Percentiles rank a stretch among this genome's conserved stretches.
Conservation (phyloP, 371 early-diverging fungal genomes). For the Apophysomyces elegans region DNA sequence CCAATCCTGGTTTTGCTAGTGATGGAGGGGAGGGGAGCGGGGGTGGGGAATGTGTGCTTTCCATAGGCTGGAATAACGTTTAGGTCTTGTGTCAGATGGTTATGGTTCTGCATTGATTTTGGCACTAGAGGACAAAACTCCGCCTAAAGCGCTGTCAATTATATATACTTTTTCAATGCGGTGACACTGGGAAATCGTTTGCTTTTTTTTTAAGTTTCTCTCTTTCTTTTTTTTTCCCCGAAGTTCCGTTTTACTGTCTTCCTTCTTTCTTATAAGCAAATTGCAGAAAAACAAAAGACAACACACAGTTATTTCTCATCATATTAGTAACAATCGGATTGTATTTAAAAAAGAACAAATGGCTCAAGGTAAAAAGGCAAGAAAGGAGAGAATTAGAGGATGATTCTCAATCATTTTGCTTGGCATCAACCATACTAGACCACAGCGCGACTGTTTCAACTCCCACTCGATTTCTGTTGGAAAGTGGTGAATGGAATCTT, state of each 20-base stretch:
- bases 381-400: too few relatives aligned
- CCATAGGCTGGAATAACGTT: background rate
- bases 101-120: slow-evolving; percentile 9
- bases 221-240: background rate
- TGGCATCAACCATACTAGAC: background rate
- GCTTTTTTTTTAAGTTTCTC: background rate
- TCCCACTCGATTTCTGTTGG: slow-evolving; percentile 7
- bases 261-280: background rate
- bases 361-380: background rate
- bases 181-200: background rate
- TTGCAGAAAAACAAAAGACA: background rate
- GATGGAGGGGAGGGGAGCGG: background rate
- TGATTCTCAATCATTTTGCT: background rate
- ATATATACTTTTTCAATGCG: background rate
- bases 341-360: background rate
- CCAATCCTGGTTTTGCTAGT: too few relatives aligned
- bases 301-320: too few relatives aligned
- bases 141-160: slow-evolving; percentile 1
- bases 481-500: slow-evolving; percentile 8
- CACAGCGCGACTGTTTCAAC: slow-evolving; percentile 1
- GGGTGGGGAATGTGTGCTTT: background rate
- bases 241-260: background rate
- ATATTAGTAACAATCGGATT: too few relatives aligned
- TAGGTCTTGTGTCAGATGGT: slow-evolving; percentile 1
- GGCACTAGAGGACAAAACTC: background rate